Conservation (phyloP, 2,329 filamentous ascomycete genomes). For the Scytalidium lignicola region DNA sequence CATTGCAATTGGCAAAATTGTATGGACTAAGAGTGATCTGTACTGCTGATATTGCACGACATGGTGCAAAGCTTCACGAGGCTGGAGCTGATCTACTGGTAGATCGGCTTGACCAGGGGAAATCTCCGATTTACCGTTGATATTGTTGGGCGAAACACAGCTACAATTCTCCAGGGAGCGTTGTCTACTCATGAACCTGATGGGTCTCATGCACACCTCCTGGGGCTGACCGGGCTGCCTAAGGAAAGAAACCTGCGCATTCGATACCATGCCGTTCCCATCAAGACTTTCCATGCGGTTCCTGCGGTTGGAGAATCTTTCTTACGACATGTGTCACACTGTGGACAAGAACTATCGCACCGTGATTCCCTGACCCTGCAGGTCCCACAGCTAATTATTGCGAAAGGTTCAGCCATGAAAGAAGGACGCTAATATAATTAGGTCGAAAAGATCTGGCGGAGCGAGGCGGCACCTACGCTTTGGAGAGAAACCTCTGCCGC, state of each 20-base stretch:
- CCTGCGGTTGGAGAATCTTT: constrained; percentile 55
- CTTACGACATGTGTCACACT: too few relatives aligned
- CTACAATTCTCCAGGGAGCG: constrained; percentile 38
- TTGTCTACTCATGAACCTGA: neutral
- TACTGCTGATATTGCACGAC: constrained; percentile 60
- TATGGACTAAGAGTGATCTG: constrained; percentile 59
- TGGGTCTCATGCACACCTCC: constrained; percentile 43
- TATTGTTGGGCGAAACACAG: constrained; percentile 57
- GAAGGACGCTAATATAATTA: too few relatives aligned
- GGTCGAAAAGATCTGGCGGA: too few relatives aligned
- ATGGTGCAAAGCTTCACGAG: constrained; percentile 50
- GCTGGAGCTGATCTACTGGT: constrained; percentile 55
- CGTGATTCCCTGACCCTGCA: too few relatives aligned
- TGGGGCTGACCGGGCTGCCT: constrained; percentile 62
- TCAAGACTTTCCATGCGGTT: constrained; percentile 68
- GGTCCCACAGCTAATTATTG: too few relatives aligned
- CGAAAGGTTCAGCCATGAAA: too few relatives aligned
- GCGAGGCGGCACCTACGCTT: too few relatives aligned
- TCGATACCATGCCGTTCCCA: constrained; percentile 49
- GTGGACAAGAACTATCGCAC: too few relatives aligned
- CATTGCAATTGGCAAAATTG: constrained; percentile 60
- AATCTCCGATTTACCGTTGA: constrained; percentile 62
- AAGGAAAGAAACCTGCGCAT: constrained; percentile 36
- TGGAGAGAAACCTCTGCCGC: too few relatives aligned
- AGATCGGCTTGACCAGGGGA: constrained; percentile 56